Base-by-base conservation (phyloP, 75 land plant genomes). In the Ceratopteris richardii region DNA sequence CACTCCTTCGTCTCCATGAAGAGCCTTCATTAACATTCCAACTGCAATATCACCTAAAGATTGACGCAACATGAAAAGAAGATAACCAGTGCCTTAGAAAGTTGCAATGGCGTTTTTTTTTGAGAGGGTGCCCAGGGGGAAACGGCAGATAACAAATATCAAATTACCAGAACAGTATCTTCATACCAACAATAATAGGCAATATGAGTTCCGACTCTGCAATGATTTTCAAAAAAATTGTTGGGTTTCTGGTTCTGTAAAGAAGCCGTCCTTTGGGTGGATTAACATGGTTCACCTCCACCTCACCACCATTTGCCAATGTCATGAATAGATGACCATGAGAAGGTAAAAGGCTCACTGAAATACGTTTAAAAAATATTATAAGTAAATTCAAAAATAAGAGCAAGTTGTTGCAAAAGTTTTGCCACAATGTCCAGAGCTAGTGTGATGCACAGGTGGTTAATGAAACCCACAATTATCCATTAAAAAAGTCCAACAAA, bases 331-430 rank as follows among this genome's bases (percentile, higher is more conserved):
- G 56, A 27, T 62, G 61, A 4, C 75, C 75, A 1, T 72, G 69
- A 1, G 59, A 43, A 2, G 75, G 75, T 62, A 72, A 53, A 71
- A 72, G 67, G 63, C 75, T 72, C 56, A 72, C 75, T 26, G 75
- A 60, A n/a, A 48, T 17, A 46, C 5, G 14, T 18, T 18, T n/a
- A 46, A n/a, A 46, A 21, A 46, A 46, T 6, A 46, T 17, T 40
- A n/a, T n/a, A n/a, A n/a, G n/a, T n/a, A n/a, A n/a, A n/a, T n/a
- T n/a, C n/a, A n/a, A n/a, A n/a, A n/a, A n/a, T n/a, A n/a, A n/a
- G n/a, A n/a, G n/a, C n/a, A n/a, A n/a, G n/a, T n/a, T n/a, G n/a
- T n/a, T n/a, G n/a, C n/a, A n/a, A n/a, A n/a, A n/a, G n/a, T n/a
- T n/a, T n/a, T n/a, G n/a, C n/a, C n/a, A n/a, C n/a, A n/a, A n/a